A percentile compares a stretch with the other conserved stretches of the same genome.
Evolutionary conservation across 2,329 filamentous ascomycete genomes (phyloP).

Genomic region (Acrocalymma vagum): DNA sequence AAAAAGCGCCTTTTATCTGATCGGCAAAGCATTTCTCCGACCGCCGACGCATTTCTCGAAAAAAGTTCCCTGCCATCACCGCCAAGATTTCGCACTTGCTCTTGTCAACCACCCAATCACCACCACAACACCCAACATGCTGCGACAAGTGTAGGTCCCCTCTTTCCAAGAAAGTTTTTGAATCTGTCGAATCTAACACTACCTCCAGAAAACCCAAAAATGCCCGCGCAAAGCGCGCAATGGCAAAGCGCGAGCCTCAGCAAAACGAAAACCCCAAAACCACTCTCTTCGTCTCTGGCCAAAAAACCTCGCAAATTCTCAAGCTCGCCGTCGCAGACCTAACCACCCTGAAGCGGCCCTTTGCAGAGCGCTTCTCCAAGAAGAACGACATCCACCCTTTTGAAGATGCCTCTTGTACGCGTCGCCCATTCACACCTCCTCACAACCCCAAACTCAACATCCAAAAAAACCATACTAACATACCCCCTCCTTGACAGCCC

Average conservation of each 20-base stretch:
- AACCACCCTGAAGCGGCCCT: slow-evolving; percentile 81
- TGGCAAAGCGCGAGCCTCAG: slow-evolving; percentile 93
- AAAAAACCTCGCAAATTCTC: slow-evolving; percentile 81
- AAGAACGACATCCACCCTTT: slow-evolving; percentile 97
- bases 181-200: slow-evolving; percentile 3
- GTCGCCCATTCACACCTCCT: not conserved
- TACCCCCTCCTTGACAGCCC: slow-evolving; percentile 48
- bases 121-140: slow-evolving; percentile 28
- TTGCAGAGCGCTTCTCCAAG: slow-evolving; percentile 92
- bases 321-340: slow-evolving; percentile 88
- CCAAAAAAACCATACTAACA: slow-evolving; percentile 1
- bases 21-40: slow-evolving; percentile 19
- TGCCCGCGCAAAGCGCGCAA: slow-evolving; percentile 91
- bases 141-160: slow-evolving; percentile 39
- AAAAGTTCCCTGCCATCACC: slow-evolving; percentile 24
- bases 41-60: slow-evolving; percentile 16
- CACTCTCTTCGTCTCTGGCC: slow-evolving; percentile 88
- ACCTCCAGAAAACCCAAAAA: slow-evolving; percentile 70
- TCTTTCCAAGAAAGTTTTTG: fast-evolving
- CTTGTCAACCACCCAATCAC: slow-evolving; percentile 17
- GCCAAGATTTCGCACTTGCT: slow-evolving; percentile 32
- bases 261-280: slow-evolving; percentile 88
- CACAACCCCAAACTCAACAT: not conserved
- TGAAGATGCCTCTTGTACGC: slow-evolving; percentile 75
- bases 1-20: slow-evolving; percentile 17